Evolutionary conservation across 495 filamentous ascomycete genomes (phyloP), one percentile per base, ranked within the genome.

Genomic region (Rusavskia elegans): DNA sequence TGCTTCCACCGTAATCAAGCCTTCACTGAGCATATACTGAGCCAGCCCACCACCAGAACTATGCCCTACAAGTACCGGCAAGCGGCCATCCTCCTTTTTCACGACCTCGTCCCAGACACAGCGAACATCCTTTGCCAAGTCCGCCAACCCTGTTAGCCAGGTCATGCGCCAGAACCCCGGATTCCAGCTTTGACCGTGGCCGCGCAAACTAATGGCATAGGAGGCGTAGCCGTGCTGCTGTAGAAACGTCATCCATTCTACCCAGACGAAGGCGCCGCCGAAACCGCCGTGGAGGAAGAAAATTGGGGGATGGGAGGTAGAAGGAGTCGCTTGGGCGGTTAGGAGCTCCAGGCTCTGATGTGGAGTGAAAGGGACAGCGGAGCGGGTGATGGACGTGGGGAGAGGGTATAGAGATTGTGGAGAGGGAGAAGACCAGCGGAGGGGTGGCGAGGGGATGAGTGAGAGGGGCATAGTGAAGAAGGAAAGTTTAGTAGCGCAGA

Each of bases 201-300:
- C 74, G 10, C 72, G 63, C 42, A 69, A 55, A 1, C 67, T 72
- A n/a, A 77, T 36, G 14, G 73, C 71, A 52, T 76, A 76, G 58
- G 69, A 71, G 1, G 66, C 61, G 53, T 68, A 63, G 25, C 66
- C 64, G 16, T 55, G 59, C 21, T 51, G 48, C 0, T 69, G 58
- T 44, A 76, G 68, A 53, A 58, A 73, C 0, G 55, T 54, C 48
- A 78, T 60, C 52, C 71, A 77, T 27, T 65, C 62, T 9, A 68
- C 53, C 66, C 69, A 77, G 13, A 74, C 69, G 45, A 60, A 59
- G 23, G 72, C 75, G 30, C 61, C 59, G n/a, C 70, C 72, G 59
- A 75, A 73, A 14, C 72, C 72, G 55, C 68, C 67, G 54, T 71
- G 70, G 39, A 61, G 57, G 52, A 73, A 70, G 66, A 72, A 63